Conservation (phyloP, 108 stramenopile genomes). For the Conticribra guillardii region DNA sequence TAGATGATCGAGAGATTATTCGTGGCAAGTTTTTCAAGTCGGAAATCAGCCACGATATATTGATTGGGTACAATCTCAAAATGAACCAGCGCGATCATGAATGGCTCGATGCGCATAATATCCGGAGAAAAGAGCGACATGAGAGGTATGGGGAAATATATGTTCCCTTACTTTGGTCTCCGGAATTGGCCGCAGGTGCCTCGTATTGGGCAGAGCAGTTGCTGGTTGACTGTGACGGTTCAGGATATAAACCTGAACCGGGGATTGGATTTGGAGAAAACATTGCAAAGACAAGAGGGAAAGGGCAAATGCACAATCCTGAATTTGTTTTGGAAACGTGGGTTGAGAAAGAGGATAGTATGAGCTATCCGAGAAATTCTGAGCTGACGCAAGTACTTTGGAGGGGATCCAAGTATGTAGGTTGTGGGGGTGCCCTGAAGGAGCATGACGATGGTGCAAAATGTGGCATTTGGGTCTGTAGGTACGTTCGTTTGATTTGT, state of each 20-base stretch:
- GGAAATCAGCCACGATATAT: conserved; percentile 24
- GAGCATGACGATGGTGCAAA: background rate
- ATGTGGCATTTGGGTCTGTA: background rate
- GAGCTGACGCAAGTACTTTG: background rate
- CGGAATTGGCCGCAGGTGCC: background rate
- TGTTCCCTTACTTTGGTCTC: background rate
- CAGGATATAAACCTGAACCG: background rate
- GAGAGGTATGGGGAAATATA: background rate
- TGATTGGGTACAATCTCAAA: conserved; percentile 20
- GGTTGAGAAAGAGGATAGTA: background rate
- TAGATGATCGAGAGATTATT: conserved; percentile 31
- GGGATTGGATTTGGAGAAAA: background rate
- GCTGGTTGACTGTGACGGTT: background rate
- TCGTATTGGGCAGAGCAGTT: background rate
- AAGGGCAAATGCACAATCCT: background rate
- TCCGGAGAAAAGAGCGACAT: background rate
- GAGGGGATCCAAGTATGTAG: background rate
- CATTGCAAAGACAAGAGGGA: background rate
- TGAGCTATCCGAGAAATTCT: background rate
- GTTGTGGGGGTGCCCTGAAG: background rate
- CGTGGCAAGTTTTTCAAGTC: conserved; percentile 12
- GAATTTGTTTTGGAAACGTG: background rate
- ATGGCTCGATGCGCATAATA: conserved; percentile 43
- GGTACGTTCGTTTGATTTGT: background rate
- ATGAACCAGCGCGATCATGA: conserved; percentile 32